These are phyloP conservation scores for Smittium mucronatum DNA, from an alignment of 371 early-diverging fungal species.

Conservation along the genomic window DNA sequence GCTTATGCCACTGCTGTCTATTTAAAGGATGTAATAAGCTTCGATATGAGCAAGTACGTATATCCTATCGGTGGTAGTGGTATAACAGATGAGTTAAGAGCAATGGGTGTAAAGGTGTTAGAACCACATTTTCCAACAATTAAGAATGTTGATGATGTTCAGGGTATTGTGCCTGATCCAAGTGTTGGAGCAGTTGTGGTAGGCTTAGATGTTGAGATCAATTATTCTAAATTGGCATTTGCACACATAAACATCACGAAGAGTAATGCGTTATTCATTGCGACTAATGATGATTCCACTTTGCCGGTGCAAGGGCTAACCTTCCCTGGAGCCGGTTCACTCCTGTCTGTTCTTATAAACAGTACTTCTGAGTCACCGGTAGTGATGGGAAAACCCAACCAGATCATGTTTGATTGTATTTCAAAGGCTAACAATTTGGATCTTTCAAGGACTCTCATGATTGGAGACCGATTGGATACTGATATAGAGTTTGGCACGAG, in stretches of 20 bases:
- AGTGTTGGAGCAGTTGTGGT: slow-evolving; percentile 66
- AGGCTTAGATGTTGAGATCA: slow-evolving; percentile 78
- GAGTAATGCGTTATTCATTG: slow-evolving; percentile 64
- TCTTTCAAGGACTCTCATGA: slow-evolving; percentile 76
- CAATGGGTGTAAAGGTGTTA: slow-evolving; percentile 45
- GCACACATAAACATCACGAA: slow-evolving; percentile 68
- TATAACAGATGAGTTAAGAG: slow-evolving; percentile 68
- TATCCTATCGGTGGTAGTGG: slow-evolving; percentile 86
- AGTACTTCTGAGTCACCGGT: slow-evolving; percentile 60
- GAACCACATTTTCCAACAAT: slow-evolving; percentile 2
- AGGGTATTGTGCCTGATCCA: slow-evolving; percentile 27
- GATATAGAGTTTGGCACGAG: slow-evolving; percentile 87
- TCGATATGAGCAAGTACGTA: slow-evolving; percentile 72
- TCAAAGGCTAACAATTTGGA: slow-evolving; percentile 65
- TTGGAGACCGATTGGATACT: slow-evolving; percentile 92
- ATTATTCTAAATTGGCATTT: slow-evolving; percentile 78
- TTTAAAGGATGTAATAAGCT: slow-evolving; percentile 59
- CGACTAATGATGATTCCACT: slow-evolving; percentile 88
- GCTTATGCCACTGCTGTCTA: slow-evolving; percentile 90
- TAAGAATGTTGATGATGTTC: not conserved
- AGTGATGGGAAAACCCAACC: slow-evolving; percentile 86
- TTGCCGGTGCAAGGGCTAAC: slow-evolving; percentile 63
- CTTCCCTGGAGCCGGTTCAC: slow-evolving; percentile 78
- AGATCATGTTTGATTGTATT: slow-evolving; percentile 85
- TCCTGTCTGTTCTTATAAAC: slow-evolving; percentile 56